phyloP scores from a whole-genome alignment of 257 asterid species.

The Lavandula angustifolia region DNA sequence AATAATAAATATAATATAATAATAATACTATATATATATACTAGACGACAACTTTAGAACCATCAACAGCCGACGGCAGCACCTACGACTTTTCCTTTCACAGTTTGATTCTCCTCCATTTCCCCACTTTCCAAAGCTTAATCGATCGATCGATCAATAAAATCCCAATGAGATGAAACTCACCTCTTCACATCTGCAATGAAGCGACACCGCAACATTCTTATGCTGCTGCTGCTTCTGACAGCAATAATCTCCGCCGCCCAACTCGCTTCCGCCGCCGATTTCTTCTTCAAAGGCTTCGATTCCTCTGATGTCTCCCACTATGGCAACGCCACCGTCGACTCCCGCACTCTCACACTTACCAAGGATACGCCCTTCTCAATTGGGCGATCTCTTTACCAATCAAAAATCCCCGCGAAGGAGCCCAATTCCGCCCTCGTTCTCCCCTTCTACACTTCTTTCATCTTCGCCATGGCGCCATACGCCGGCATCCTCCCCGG shows the following conservation, averaged over 20 bases:
- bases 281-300: slow-evolving; percentile 71
- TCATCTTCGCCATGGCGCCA: slow-evolving; percentile 84
- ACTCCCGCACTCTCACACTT: slow-evolving; percentile 53
- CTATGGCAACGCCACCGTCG: slow-evolving; percentile 62
- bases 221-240: background rate
- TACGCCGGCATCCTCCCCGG: slow-evolving; percentile 50
- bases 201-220: slow-evolving; percentile 17
- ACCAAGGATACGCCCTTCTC: slow-evolving; percentile 50
- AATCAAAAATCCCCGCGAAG: slow-evolving; percentile 49
- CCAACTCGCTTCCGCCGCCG: slow-evolving; percentile 44
- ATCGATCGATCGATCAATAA: background rate
- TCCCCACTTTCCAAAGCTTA: too few species aligned
- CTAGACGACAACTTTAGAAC: background rate
- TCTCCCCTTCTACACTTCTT: slow-evolving; percentile 68
- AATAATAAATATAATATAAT: too few species aligned
- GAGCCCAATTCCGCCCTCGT: slow-evolving; percentile 46
- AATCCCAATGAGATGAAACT: slow-evolving; percentile 23
- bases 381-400: slow-evolving; percentile 63
- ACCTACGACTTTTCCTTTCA: background rate
- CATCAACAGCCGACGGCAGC: slow-evolving; percentile 12
- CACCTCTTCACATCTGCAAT: slow-evolving; percentile 10
- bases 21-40: too few species aligned
- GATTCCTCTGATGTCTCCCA: slow-evolving; percentile 42
- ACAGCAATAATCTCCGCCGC: background rate
- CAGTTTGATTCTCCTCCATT: background rate